A percentile compares a stretch with the other conserved stretches of the same genome.
Evolutionary conservation across 2,329 filamentous ascomycete genomes (phyloP).

Genomic region (Curvularia hawaiiensis): DNA sequence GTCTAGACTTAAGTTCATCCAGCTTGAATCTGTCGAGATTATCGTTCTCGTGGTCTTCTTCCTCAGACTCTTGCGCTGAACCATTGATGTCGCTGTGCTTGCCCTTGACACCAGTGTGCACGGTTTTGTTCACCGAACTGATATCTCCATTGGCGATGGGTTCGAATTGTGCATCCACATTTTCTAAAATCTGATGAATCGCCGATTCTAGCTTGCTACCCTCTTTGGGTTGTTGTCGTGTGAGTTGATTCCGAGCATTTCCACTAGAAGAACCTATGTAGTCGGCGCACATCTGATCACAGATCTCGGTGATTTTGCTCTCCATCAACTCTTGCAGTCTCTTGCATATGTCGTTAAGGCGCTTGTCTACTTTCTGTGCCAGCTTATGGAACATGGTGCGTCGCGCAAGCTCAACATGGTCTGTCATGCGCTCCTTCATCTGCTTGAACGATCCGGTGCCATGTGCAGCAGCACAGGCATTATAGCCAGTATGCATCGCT

Average conservation of each 20-base stretch:
- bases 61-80: neutral
- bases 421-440: conserved; percentile 59
- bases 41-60: neutral
- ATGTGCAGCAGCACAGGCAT: conserved; percentile 51
- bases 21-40: no score
- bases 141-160: conserved; percentile 27
- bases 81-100: neutral
- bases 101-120: neutral
- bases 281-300: conserved; percentile 42
- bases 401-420: conserved; percentile 50
- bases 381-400: conserved; percentile 58
- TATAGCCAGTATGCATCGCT: conserved; percentile 56
- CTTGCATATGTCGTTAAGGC: conserved; percentile 51
- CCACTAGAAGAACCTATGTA: conserved; percentile 47
- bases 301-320: conserved; percentile 54
- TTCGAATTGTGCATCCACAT: conserved; percentile 30
- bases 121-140: neutral
- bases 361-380: conserved; percentile 48
- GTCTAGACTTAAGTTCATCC: neutral
- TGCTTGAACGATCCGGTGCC: conserved; percentile 55
- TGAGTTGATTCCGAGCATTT: conserved; percentile 10
- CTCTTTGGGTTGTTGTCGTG: conserved; percentile 10
- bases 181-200: conserved; percentile 22
- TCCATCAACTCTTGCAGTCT: conserved; percentile 52
- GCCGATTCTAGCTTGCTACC: conserved; percentile 23